Percentiles rank a stretch among this genome's conserved stretches.
Evolutionary conservation across 2,329 filamentous ascomycete genomes (phyloP).

Genomic region (Alternaria rosae): DNA sequence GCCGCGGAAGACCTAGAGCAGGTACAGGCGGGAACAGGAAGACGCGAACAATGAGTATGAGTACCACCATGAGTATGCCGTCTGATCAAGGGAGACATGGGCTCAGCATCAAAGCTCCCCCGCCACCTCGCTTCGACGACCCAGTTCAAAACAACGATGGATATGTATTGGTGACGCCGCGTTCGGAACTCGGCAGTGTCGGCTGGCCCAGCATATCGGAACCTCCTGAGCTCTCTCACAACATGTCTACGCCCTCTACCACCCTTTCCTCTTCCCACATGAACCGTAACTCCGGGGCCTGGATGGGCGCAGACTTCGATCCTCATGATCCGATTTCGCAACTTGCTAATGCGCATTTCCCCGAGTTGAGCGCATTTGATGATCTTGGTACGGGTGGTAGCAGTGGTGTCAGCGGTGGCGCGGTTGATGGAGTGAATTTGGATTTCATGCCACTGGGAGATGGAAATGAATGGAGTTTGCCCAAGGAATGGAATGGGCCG

Average conservation of each 20-base stretch:
- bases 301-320: constrained; percentile 41
- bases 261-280: constrained; percentile 2
- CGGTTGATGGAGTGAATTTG: constrained; percentile 30
- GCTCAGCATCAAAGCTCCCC: constrained; percentile 29
- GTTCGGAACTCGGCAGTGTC: constrained; percentile 27
- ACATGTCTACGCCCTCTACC: constrained; percentile 17
- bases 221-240: constrained; percentile 19
- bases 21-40: constrained; percentile 15
- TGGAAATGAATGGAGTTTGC: constrained; percentile 22
- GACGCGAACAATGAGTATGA: constrained; percentile 8
- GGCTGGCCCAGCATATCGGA: constrained; percentile 31
- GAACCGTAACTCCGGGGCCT: constrained; percentile 18
- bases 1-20: constrained; percentile 23
- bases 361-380: constrained; percentile 33
- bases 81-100: constrained; percentile 21
- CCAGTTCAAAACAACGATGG: constrained; percentile 23
- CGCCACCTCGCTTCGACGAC: constrained; percentile 21
- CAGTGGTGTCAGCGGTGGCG: neutral
- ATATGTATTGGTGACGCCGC: constrained; percentile 43
- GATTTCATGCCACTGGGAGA: constrained; percentile 42
- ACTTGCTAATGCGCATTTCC: constrained; percentile 45
- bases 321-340: constrained; percentile 30
- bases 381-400: neutral
- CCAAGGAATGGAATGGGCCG: constrained; percentile 19
- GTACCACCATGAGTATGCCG: neutral